Evolutionary conservation across 768 basidiomycete species (phyloP).

Genomic region (Mycena galericulata): DNA sequence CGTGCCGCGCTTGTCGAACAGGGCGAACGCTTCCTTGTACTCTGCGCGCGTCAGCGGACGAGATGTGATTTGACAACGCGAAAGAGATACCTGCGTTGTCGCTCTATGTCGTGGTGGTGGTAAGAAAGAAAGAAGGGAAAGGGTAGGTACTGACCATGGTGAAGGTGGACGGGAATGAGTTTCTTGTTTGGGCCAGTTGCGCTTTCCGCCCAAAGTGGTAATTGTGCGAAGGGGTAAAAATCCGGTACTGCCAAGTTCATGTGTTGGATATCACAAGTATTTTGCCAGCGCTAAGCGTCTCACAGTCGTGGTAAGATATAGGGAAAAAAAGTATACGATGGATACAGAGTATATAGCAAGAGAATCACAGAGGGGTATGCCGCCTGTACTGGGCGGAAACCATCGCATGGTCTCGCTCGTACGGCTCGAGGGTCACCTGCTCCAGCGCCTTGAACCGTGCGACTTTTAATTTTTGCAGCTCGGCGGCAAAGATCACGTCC

Average conservation of each 20-base stretch:
- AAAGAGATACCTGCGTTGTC: slow-evolving; percentile 61
- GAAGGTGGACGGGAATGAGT: not conserved
- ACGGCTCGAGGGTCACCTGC: slow-evolving; percentile 95
- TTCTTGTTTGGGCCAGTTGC: not conserved
- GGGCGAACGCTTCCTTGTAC: slow-evolving; percentile 97
- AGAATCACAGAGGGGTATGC: slow-evolving; percentile 40
- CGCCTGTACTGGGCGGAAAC: slow-evolving; percentile 73
- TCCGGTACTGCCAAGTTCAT: too few relatives aligned
- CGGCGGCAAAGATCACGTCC: slow-evolving; percentile 88
- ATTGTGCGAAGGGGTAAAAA: too few relatives aligned
- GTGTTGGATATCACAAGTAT: too few relatives aligned
- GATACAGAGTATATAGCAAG: not conserved
- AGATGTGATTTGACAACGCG: not conserved
- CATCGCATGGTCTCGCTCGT: slow-evolving; percentile 93
- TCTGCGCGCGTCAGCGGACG: slow-evolving; percentile 58
- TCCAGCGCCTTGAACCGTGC: slow-evolving; percentile 93
- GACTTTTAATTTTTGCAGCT: slow-evolving; percentile 84
- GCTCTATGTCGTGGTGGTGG: slow-evolving; percentile 50
- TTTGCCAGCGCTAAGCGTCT: too few relatives aligned
- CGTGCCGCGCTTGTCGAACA: slow-evolving; percentile 97
- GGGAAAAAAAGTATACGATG: slow-evolving; percentile 3
- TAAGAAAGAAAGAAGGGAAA: not conserved
- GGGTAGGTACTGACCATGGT: slow-evolving; percentile 16
- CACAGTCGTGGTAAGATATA: not conserved
- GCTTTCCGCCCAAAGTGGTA: too few relatives aligned